phyloP scores from a whole-genome alignment of 2,329 filamentous ascomycete species.

The Penicillium italicum region DNA sequence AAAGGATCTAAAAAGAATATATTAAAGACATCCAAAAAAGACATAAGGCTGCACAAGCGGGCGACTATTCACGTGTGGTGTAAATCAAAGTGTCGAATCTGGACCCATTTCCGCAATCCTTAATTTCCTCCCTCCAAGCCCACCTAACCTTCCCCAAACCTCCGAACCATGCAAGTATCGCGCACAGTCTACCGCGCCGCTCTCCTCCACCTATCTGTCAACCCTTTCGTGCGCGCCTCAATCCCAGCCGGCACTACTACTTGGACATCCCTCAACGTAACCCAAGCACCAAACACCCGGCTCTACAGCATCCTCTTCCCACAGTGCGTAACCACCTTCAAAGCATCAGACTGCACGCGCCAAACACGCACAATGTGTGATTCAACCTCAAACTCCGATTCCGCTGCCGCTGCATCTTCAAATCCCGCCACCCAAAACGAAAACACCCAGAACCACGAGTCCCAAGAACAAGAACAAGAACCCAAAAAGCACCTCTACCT shows the following conservation, averaged over 20 bases:
- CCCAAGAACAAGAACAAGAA: conserved; percentile 10
- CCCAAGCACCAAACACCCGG: conserved; percentile 13
- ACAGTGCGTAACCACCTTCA: conserved; percentile 22
- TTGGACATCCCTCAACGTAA: conserved; percentile 6
- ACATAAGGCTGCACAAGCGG: too few species aligned
- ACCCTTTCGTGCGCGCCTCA: conserved; percentile 21
- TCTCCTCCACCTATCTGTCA: conserved; percentile 26
- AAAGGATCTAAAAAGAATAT: too few species aligned
- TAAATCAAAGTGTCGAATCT: background rate
- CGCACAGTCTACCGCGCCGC: conserved; percentile 28
- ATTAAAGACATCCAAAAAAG: too few species aligned
- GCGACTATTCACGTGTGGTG: too few species aligned
- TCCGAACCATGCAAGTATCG: conserved; percentile 26
- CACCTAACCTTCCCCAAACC: background rate
- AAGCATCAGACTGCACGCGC: conserved; percentile 8
- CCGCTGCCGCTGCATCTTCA: background rate
- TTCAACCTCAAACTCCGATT: background rate
- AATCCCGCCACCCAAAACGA: background rate
- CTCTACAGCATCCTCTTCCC: conserved; percentile 28
- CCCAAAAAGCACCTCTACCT: conserved; percentile 49
- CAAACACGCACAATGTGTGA: conserved; percentile 24
- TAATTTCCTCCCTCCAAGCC: background rate
- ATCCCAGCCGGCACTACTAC: conserved; percentile 2
- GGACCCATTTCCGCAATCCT: background rate
- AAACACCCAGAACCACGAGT: background rate